Evolutionary conservation across 306 rosid genomes (phyloP).

Genomic region (Sicyos edulis): DNA sequence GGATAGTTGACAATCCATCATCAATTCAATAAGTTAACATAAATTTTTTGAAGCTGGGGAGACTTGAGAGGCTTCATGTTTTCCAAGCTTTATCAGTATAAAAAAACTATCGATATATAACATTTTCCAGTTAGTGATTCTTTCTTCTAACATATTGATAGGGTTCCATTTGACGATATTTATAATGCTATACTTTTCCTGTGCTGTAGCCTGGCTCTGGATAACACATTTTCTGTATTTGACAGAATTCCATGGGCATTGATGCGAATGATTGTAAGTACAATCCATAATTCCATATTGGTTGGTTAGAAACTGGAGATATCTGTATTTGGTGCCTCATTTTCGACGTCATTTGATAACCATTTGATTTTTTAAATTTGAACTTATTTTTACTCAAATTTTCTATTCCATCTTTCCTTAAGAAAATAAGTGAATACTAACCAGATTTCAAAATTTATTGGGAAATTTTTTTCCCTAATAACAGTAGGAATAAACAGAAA

Average conservation of each 20-base stretch:
- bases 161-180: neutral
- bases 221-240: conserved; percentile 76
- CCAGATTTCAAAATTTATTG: too few relatives aligned
- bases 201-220: conserved; percentile 77
- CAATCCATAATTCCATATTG: neutral
- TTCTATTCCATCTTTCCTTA: too few relatives aligned
- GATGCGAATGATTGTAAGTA: conserved; percentile 79
- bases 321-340: neutral
- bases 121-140: conserved; percentile 1
- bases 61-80: conserved; percentile 93
- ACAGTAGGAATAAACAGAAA: too few relatives aligned
- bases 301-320: neutral
- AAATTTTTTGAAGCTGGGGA: conserved; percentile 56
- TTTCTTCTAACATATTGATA: neutral
- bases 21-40: neutral
- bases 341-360: too few relatives aligned
- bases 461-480: too few relatives aligned
- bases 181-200: conserved; percentile 15
- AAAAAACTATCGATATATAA: conserved; percentile 55
- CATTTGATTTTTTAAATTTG: too few relatives aligned
- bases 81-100: conserved; percentile 60
- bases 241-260: conserved; percentile 79
- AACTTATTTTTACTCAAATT: too few relatives aligned
- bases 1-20: neutral
- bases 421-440: too few relatives aligned